phyloP scores from a whole-genome alignment of 805 yeast species.

The Blastobotrys americana region DNA sequence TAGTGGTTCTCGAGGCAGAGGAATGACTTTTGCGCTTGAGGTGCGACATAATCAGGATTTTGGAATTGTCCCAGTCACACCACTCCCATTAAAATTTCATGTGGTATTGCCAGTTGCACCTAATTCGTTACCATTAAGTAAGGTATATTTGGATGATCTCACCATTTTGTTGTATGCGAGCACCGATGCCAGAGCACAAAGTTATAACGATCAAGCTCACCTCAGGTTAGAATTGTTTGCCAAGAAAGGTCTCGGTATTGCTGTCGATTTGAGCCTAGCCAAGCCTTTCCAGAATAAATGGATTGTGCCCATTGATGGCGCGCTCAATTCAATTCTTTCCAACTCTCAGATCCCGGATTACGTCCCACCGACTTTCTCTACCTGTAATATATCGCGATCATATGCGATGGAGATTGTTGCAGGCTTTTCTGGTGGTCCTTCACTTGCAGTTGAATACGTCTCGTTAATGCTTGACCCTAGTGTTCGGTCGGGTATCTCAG shows the following conservation, averaged over 20 bases:
- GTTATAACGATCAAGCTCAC: slow-evolving; percentile 14
- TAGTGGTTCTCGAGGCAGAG: slow-evolving; percentile 8
- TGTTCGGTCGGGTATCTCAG: slow-evolving; percentile 17
- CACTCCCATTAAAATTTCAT: slow-evolving; percentile 22
- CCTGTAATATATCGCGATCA: slow-evolving; percentile 48
- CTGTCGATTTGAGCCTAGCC: slow-evolving; percentile 8
- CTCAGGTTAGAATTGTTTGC: slow-evolving; percentile 20
- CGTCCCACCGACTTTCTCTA: slow-evolving; percentile 47
- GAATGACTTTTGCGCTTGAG: slow-evolving; percentile 35
- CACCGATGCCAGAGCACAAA: slow-evolving; percentile 28
- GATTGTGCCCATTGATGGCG: slow-evolving; percentile 13
- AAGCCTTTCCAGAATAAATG: slow-evolving; percentile 3
- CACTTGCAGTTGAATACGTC: slow-evolving; percentile 12
- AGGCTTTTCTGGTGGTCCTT: slow-evolving; percentile 23
- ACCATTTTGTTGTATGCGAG: slow-evolving; percentile 28
- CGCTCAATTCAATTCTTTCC: slow-evolving; percentile 23
- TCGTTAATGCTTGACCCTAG: slow-evolving; percentile 10
- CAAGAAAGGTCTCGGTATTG: slow-evolving; percentile 18
- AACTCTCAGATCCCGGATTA: slow-evolving; percentile 40
- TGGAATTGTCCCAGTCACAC: slow-evolving; percentile 34
- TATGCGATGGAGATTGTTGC: slow-evolving; percentile 35
- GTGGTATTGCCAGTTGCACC: slow-evolving; percentile 17
- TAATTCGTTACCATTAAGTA: slow-evolving; percentile 4
- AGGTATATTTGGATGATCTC: slow-evolving; percentile 37
- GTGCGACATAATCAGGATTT: slow-evolving; percentile 40